A percentile compares a stretch with the other conserved stretches of the same genome.
phyloP scores from a whole-genome alignment of 495 filamentous ascomycete genomes.

The Hypoxylon lienhwacheense region DNA sequence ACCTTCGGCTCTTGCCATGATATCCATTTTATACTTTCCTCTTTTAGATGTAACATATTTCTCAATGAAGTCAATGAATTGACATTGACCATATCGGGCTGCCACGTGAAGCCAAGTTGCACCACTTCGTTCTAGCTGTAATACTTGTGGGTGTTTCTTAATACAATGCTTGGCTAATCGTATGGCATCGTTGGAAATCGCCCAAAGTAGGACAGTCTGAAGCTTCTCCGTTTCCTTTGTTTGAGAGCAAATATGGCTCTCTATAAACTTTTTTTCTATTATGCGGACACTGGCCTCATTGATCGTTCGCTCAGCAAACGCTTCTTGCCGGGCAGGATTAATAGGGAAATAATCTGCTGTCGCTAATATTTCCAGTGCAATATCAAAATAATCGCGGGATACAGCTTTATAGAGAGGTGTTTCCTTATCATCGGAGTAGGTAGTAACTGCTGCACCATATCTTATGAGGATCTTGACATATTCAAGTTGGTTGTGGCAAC shows the following conservation, averaged over 20 bases:
- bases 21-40: neutral
- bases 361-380: conserved; percentile 12
- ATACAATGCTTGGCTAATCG: conserved; percentile 1
- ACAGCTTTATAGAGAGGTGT: conserved; percentile 11
- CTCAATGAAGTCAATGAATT: neutral
- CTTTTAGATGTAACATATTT: too few relatives aligned
- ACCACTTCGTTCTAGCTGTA: neutral
- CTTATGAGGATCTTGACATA: conserved; percentile 4
- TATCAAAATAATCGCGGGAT: neutral
- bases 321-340: neutral
- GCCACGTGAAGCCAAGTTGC: conserved; percentile 15
- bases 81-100: conserved; percentile 6
- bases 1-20: conserved; percentile 1
- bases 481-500: neutral
- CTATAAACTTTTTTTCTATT: neutral
- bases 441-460: neutral
- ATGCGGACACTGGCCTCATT: neutral
- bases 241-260: neutral
- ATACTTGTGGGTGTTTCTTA: neutral
- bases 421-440: neutral
- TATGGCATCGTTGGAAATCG: conserved; percentile 2
- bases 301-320: neutral
- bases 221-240: neutral
- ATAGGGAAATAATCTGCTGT: conserved; percentile 1
- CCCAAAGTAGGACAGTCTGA: conserved; percentile 4